Percentiles rank a stretch among this genome's conserved stretches.
Conservation (phyloP, 2,329 filamentous ascomycete species). For the Colletotrichum karsti region DNA sequence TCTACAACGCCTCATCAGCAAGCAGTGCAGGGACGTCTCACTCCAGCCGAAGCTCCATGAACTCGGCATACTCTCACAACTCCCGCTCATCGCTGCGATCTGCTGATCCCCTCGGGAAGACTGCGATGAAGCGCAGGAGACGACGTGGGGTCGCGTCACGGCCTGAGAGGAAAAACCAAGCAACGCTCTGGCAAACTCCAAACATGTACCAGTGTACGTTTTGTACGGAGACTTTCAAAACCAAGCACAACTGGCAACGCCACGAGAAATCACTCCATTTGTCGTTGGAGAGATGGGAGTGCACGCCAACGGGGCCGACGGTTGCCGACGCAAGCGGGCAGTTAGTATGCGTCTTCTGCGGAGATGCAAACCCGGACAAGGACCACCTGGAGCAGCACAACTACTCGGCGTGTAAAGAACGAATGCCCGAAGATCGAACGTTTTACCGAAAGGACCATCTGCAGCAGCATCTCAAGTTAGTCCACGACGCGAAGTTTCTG, state of each 20-base stretch:
- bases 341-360: conserved; percentile 51
- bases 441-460: conserved; percentile 55
- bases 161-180: neutral
- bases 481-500: conserved; percentile 18
- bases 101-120: neutral
- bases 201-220: conserved; percentile 40
- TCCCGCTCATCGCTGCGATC: neutral
- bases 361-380: conserved; percentile 37
- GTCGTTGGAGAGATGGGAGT: conserved; percentile 55
- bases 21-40: conserved; percentile 30
- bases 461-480: conserved; percentile 45
- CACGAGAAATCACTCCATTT: conserved; percentile 58
- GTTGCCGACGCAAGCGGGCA: conserved; percentile 42
- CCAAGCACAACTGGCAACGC: conserved; percentile 55
- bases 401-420: conserved; percentile 56
- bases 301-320: conserved; percentile 31
- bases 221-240: conserved; percentile 56
- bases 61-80: conserved; percentile 24
- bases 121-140: neutral
- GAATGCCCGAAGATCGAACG: conserved; percentile 49
- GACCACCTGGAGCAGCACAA: conserved; percentile 48
- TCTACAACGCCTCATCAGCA: conserved; percentile 28
- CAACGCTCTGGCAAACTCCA: neutral
- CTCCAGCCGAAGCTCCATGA: conserved; percentile 27
- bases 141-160: neutral